Percentiles rank a stretch among this genome's conserved stretches.
These are phyloP conservation scores for Carnegiea gigantea DNA, from an alignment of 179 eudicot genomes.

Conservation along the genomic window DNA sequence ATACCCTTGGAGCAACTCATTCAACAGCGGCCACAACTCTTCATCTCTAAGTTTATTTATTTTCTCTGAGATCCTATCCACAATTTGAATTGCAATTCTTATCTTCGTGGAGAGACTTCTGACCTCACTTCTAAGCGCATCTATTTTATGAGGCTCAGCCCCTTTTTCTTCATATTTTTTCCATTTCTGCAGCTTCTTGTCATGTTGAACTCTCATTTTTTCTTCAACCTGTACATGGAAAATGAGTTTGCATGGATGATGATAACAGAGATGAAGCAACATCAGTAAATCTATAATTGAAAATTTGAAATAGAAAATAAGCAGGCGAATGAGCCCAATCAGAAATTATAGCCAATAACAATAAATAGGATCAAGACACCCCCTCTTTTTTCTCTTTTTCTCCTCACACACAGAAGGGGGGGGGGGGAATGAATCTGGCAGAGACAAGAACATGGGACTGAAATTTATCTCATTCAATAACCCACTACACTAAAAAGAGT, in stretches of 20 bases:
- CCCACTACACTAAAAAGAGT: not conserved
- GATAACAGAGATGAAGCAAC: slow-evolving; percentile 9
- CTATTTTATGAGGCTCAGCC: slow-evolving; percentile 78
- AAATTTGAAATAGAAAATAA: not conserved
- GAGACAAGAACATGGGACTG: not conserved
- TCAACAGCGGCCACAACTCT: slow-evolving; percentile 88
- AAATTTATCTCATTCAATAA: not conserved
- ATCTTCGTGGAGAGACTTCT: slow-evolving; percentile 83
- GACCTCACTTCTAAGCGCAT: slow-evolving; percentile 57
- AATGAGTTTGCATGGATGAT: not conserved
- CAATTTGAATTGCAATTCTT: slow-evolving; percentile 87
- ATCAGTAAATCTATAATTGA: not conserved
- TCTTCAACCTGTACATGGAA: slow-evolving; percentile 65
- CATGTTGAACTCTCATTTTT: slow-evolving; percentile 83
- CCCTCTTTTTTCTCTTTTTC: not conserved
- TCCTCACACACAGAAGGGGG: not conserved
- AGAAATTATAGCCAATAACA: not conserved
- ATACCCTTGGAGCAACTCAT: slow-evolving; percentile 83
- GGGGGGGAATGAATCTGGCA: not conserved
- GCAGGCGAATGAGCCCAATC: no score
- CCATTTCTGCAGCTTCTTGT: slow-evolving; percentile 56
- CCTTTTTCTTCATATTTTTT: slow-evolving; percentile 72
- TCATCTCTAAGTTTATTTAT: slow-evolving; percentile 87
- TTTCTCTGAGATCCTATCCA: slow-evolving; percentile 79
- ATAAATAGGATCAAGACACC: not conserved